Base-by-base conservation (phyloP, 306 rosid species). In the Luffa aegyptiaca region DNA sequence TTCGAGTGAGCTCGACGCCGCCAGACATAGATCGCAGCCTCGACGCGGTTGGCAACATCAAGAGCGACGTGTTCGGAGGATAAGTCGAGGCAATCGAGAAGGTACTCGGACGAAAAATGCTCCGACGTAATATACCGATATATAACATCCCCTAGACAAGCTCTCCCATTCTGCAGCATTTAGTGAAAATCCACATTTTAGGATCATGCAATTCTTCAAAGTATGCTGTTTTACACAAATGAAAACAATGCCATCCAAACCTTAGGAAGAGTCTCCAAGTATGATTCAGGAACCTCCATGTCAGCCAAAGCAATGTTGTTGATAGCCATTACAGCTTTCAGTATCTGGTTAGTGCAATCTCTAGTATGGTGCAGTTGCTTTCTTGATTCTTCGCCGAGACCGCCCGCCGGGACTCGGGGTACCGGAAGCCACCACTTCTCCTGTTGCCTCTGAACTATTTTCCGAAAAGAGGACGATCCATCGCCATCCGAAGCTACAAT, bases 351-450 rank as follows among this genome's bases (percentile, higher is more conserved):
- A 14, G 93, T 88, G 86, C 93, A 89, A 78, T 95, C 99, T 33
- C 96, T 62, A 2, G 91, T 93, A 85, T 93, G 87, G 83, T 88
- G 88, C 93, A 95, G 83, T 78, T 90, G 92, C 82, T 91, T 93
- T 74, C 97, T 92, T 3, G 97, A 90, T 68, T 63, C 84, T 84
- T 90, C 97, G 4, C 87, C 56, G n/a, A 94, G 90, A 65, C 97
- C 98, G 2, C 88, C 86, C 16, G 92, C 82, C 3, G 97, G 93
- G 26, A 94, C 97, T 18, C 97, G 97, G 4, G 97, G 98, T 11
- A 92, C 97, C 0, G 97, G 97, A 1, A 94, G 92, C 99, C 99
- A 93, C 99, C 99, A 95, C 82, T 95, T 95, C 84, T 95, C 99
- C 64, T 95, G 97, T 86, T 95, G 97, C 79, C 97, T 82, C 64